Base-by-base conservation (phyloP, 768 basidiomycete species). In the Russula sp. region DNA sequence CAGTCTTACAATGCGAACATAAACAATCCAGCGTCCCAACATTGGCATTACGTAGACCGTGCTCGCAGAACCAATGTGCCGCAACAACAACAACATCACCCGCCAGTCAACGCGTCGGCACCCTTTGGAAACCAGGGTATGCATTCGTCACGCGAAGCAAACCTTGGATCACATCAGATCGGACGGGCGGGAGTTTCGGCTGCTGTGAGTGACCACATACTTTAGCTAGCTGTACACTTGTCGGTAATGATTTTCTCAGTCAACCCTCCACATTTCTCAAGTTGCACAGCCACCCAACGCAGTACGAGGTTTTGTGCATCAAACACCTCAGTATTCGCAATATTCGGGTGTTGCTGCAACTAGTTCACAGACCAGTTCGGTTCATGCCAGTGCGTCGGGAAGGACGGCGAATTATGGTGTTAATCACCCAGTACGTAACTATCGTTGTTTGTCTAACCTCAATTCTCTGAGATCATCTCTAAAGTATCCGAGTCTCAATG, bases 191-290 rank as follows among this genome's bases (percentile, higher is more conserved):
- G 53, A 20, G 30, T 22, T 10, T 16, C 34, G 14, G 11, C 53
- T n/a, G 24, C 58, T 1, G 63, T 64, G 53, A 50, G 63, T 56
- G n/a, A 22, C 34, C n/a, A 42, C 53, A 49, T 38, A 5, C 24
- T 20, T 55, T 14, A 26, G 16, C 16, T 14, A 26, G 16, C 16
- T 18, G 24, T 42, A 38, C 36, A 40, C 32, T 42, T 38, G 13
- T 40, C 22, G 9, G 5, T 32, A 22, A 60, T 30, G 8, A 10
- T 16, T 11, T 28, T 56, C 22, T 26, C 24, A 64, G 63, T n/a
- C 53, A 22, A n/a, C 34, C 6, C 24, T 6, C 16, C 53, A 18
- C 8, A 32, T 36, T 9, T 2, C 28, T n/a, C 58, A 49, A 49
- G 6, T 16, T 48, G 46, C 18, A 2, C 63, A 60, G 49, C 52